Percentiles rank a stretch among this genome's conserved stretches.
Evolutionary conservation across 352 stramenopile genomes (phyloP).

Genomic region (Phytophthora podocarpi): DNA sequence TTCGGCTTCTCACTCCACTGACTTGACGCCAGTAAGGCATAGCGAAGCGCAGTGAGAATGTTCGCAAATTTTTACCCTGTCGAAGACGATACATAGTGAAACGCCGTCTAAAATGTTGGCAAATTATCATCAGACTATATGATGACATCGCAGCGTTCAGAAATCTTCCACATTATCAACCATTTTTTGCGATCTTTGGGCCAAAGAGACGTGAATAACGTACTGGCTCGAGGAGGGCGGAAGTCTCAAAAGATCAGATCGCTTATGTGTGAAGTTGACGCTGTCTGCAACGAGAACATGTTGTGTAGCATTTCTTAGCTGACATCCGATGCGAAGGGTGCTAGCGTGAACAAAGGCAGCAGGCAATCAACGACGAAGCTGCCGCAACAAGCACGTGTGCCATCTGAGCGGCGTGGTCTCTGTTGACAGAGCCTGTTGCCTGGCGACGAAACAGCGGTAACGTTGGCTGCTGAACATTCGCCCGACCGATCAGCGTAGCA

Average conservation of each 20-base stretch:
- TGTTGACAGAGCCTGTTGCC: slow-evolving; percentile 16
- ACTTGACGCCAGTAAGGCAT: not conserved
- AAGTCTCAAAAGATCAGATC: slow-evolving; percentile 5
- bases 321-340: not conserved
- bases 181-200: slow-evolving; percentile 8
- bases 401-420: not conserved
- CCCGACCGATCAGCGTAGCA: not conserved
- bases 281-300: too few relatives aligned
- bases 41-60: slow-evolving; percentile 2
- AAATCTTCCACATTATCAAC: slow-evolving; percentile 25
- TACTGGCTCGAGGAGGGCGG: slow-evolving; percentile 11
- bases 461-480: slow-evolving; percentile 25
- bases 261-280: too few relatives aligned
- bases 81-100: slow-evolving; percentile 12
- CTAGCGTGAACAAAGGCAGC: too few relatives aligned
- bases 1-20: not conserved
- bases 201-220: slow-evolving; percentile 6
- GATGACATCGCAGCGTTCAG: not conserved
- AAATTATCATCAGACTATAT: not conserved
- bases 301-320: slow-evolving; percentile 1
- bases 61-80: not conserved
- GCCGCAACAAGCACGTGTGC: not conserved
- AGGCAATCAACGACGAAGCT: not conserved
- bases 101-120: slow-evolving; percentile 7
- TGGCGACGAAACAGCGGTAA: slow-evolving; percentile 23